Evolutionary conservation across 2,329 filamentous ascomycete genomes (phyloP).

Genomic region (Coleophoma crateriformis): DNA sequence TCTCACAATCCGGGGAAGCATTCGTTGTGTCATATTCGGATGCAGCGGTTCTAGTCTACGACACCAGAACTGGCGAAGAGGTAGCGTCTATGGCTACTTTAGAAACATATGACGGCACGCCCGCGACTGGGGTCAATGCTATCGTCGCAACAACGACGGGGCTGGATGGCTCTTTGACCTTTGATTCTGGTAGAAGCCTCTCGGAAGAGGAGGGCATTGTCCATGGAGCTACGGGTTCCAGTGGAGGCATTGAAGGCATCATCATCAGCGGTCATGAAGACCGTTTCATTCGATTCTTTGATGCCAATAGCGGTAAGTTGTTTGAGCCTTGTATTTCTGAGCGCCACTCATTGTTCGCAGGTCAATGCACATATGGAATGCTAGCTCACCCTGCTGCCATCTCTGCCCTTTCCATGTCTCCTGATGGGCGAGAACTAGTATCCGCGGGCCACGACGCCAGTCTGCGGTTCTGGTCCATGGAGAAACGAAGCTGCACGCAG

Average conservation of each 20-base stretch:
- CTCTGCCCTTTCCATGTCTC: conserved; percentile 83
- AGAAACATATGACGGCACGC: conserved; percentile 88
- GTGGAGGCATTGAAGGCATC: conserved; percentile 80
- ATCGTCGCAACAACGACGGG: conserved; percentile 83
- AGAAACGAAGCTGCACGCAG: conserved; percentile 92
- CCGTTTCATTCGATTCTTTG: conserved; percentile 92
- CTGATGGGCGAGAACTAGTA: conserved; percentile 89
- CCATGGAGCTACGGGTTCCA: conserved; percentile 74
- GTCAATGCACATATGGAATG: conserved; percentile 99
- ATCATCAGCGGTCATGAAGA: conserved; percentile 97
- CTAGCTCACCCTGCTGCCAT: conserved; percentile 92
- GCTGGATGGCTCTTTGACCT: conserved; percentile 58
- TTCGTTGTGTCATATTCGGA: conserved; percentile 94
- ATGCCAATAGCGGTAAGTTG: conserved; percentile 92
- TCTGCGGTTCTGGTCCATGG: conserved; percentile 93
- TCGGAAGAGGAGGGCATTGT: conserved; percentile 70
- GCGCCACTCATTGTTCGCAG: conserved; percentile 39
- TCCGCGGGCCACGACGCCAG: conserved; percentile 94
- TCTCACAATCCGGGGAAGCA: conserved; percentile 75
- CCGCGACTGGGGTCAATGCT: conserved; percentile 79
- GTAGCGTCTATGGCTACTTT: conserved; percentile 88
- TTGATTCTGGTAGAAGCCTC: conserved; percentile 58
- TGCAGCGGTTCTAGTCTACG: conserved; percentile 84
- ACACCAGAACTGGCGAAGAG: conserved; percentile 87
- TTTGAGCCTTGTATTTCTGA: neutral